phyloP scores from a whole-genome alignment of 768 basidiomycete species.

The Lenzites betulinus region DNA sequence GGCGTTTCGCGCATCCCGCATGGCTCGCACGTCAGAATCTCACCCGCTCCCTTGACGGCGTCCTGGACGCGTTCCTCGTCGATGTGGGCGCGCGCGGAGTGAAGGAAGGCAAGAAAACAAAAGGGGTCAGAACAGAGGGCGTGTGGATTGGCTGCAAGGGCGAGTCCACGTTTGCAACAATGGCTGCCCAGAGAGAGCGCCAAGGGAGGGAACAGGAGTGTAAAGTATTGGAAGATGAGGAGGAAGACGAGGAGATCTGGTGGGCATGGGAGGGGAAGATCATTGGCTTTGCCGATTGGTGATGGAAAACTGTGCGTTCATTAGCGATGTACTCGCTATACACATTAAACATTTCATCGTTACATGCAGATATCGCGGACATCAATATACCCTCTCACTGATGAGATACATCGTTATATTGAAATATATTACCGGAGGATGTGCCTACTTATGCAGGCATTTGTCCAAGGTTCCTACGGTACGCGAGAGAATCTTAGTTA shows the following conservation, averaged over 20 bases:
- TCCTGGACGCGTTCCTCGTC: constrained; percentile 38
- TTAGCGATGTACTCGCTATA: neutral
- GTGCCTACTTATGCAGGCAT: too few relatives aligned
- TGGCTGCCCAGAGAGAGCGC: neutral
- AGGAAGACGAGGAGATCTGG: constrained; percentile 53
- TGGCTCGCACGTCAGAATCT: constrained; percentile 51
- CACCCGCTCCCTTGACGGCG: constrained; percentile 38
- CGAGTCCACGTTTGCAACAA: constrained; percentile 6
- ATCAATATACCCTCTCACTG: too few relatives aligned
- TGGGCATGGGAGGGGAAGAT: constrained; percentile 54
- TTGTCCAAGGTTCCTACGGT: too few relatives aligned
- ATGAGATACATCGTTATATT: too few relatives aligned
- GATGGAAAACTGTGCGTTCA: neutral
- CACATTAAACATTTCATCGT: too few relatives aligned
- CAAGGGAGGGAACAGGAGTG: constrained; percentile 6
- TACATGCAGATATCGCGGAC: too few relatives aligned
- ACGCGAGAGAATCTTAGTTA: too few relatives aligned
- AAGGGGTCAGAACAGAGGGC: constrained; percentile 39
- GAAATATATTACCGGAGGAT: too few relatives aligned
- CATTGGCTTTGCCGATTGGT: constrained; percentile 51
- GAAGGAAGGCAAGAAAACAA: constrained; percentile 31
- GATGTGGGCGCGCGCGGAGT: constrained; percentile 29
- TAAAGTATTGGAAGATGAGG: constrained; percentile 27
- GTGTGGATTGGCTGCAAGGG: constrained; percentile 41
- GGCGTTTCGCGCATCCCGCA: constrained; percentile 47